Percentiles rank a stretch among this genome's conserved stretches.
These are phyloP conservation scores for Boletus sp. DNA, from an alignment of 1,284 basidiomycete species.

Conservation along the genomic window DNA sequence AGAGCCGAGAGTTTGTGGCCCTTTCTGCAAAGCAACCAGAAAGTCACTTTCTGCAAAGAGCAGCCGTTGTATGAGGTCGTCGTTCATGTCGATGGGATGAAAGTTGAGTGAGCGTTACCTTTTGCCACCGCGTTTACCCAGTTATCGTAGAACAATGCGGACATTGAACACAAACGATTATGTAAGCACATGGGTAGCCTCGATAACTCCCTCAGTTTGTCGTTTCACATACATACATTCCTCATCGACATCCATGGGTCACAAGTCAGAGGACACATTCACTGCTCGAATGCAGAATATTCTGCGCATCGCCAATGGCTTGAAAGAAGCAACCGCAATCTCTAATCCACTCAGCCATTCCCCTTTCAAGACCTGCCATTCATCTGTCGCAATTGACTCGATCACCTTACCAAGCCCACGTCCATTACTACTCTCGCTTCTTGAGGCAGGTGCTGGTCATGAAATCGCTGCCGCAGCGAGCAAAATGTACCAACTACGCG, in stretches of 20 bases:
- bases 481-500: not conserved
- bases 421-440: not conserved
- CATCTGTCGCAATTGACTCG: not conserved
- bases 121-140: too few species aligned
- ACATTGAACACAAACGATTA: slow-evolving; percentile 7
- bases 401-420: not conserved
- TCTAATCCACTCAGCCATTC: not conserved
- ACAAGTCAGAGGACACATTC: not conserved
- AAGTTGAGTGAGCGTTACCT: too few species aligned
- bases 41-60: slow-evolving; percentile 8
- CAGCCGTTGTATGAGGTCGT: too few species aligned
- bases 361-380: too few species aligned
- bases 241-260: not conserved
- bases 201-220: too few species aligned
- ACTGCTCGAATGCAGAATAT: not conserved
- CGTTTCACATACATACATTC: too few species aligned
- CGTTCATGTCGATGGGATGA: too few species aligned
- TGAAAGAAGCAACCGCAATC: not conserved
- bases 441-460: not conserved
- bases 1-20: not conserved
- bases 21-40: not conserved
- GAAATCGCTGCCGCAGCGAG: not conserved
- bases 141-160: slow-evolving; percentile 12
- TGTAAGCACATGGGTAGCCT: not conserved
- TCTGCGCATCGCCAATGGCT: not conserved